Percentiles rank a stretch among this genome's conserved stretches.
These are phyloP conservation scores for Aechmea fasciata DNA, from an alignment of 176 grass and related monocot species.

Conservation along the genomic window DNA sequence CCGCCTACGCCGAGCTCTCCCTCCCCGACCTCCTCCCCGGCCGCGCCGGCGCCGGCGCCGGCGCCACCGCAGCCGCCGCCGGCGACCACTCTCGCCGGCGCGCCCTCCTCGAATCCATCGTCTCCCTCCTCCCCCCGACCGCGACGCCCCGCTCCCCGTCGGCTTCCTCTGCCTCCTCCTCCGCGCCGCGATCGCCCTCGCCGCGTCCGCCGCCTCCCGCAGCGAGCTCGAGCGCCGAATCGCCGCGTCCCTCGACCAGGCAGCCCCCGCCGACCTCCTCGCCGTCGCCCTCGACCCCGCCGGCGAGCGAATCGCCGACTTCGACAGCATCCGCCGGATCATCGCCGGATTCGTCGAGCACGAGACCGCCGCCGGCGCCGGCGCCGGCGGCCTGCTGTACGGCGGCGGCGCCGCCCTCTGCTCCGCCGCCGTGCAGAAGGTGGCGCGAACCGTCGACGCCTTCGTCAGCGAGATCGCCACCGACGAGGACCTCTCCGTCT, in stretches of 20 bases:
- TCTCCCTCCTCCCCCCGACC: constrained; percentile 34
- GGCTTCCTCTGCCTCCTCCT: constrained; percentile 62
- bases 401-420: constrained; percentile 6
- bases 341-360: constrained; percentile 49
- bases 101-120: constrained; percentile 34
- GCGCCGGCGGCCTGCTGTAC: constrained; percentile 10
- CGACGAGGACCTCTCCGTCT: constrained; percentile 43
- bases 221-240: constrained; percentile 62
- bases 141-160: constrained; percentile 33
- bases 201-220: constrained; percentile 26
- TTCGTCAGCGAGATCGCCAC: constrained; percentile 68
- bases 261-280: constrained; percentile 39
- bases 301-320: constrained; percentile 30
- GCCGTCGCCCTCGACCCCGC: constrained; percentile 34
- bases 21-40: constrained; percentile 26
- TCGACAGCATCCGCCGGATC: constrained; percentile 51
- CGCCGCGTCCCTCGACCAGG: constrained; percentile 46
- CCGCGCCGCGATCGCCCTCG: constrained; percentile 25
- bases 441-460: constrained; percentile 44
- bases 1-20: constrained; percentile 33
- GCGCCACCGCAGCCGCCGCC: not conserved
- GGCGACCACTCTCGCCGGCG: constrained; percentile 1
- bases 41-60: not conserved
- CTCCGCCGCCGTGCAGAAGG: constrained; percentile 38
- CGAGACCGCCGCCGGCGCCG: not conserved